phyloP scores from a whole-genome alignment of 768 basidiomycete species.

The Pholiota conissans region DNA sequence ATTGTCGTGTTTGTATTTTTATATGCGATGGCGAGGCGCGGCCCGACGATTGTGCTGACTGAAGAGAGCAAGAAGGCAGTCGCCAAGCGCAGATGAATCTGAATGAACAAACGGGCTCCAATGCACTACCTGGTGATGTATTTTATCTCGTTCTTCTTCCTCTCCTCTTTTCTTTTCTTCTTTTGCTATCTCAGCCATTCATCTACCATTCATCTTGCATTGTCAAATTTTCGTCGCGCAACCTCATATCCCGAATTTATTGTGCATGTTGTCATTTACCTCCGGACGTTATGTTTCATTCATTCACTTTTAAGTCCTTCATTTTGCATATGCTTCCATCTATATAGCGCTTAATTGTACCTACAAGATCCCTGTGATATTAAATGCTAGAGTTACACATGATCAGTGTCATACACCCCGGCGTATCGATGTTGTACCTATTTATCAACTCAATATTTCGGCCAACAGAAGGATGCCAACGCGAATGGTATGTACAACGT shows the following conservation, averaged over 20 bases:
- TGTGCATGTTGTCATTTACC: neutral
- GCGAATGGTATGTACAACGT: too few relatives aligned
- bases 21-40: conserved; percentile 77
- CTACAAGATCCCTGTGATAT: neutral
- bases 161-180: neutral
- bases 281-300: neutral
- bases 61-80: conserved; percentile 13
- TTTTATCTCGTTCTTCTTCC: neutral
- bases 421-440: neutral
- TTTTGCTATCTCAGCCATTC: neutral
- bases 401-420: neutral
- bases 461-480: too few relatives aligned
- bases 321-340: neutral
- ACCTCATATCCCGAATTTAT: neutral
- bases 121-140: too few relatives aligned
- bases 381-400: neutral
- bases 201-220: neutral
- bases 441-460: too few relatives aligned
- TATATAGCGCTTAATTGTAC: conserved; percentile 6
- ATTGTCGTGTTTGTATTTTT: conserved; percentile 77
- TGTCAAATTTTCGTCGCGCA: neutral
- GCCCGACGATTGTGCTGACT: conserved; percentile 65
- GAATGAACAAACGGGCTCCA: too few relatives aligned
- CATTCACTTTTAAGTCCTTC: neutral
- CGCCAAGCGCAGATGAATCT: conserved; percentile 7